phyloP scores from a whole-genome alignment of 495 filamentous ascomycete species.

The Neurospora sp. region DNA sequence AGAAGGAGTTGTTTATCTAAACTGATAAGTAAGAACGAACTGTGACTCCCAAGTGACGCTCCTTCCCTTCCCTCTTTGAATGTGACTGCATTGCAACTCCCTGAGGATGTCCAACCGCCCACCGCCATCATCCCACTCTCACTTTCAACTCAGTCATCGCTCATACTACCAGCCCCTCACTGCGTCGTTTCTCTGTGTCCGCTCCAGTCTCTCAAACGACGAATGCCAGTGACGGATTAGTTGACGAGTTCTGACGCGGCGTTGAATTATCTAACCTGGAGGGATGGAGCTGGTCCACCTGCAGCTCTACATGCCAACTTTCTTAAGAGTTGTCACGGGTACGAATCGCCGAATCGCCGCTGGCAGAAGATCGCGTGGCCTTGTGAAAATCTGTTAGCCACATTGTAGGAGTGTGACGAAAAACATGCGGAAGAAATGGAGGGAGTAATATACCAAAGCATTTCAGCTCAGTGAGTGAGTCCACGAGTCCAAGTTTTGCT shows the following conservation, averaged over 20 bases:
- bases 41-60: neutral
- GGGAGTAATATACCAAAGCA: neutral
- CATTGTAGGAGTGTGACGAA: neutral
- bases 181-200: neutral
- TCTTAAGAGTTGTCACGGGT: too few species aligned
- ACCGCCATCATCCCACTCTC: neutral
- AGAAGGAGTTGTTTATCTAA: neutral
- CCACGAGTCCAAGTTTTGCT: too few species aligned
- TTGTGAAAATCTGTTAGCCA: neutral
- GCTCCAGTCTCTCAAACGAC: neutral
- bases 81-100: neutral
- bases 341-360: neutral
- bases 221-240: neutral
- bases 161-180: neutral
- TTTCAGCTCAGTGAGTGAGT: too few species aligned
- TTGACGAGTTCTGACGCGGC: neutral
- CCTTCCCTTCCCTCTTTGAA: neutral
- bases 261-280: neutral
- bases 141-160: neutral
- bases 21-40: neutral
- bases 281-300: neutral
- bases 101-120: fast-evolving
- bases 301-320: too few species aligned
- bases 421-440: neutral
- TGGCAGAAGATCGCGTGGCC: neutral